Evolutionary conservation across 257 asterid genomes (phyloP).

Genomic region (Penstemon eatonii): DNA sequence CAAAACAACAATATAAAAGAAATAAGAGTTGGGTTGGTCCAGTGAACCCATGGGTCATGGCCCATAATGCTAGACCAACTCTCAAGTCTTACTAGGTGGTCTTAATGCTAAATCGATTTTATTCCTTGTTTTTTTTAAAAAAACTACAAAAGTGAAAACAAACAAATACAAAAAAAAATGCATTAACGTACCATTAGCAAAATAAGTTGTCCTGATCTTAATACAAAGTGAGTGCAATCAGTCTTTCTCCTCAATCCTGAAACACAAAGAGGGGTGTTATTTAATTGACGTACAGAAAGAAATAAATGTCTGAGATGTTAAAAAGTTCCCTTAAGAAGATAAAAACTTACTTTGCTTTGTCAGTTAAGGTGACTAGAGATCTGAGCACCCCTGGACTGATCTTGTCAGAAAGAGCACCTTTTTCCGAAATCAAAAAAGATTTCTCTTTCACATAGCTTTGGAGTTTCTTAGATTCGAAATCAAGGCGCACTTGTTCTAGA

Average conservation of each 20-base stretch:
- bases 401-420: constrained; percentile 75
- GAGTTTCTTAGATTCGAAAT: constrained; percentile 78
- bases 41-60: no score
- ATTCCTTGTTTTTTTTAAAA: not conserved
- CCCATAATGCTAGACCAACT: not conserved
- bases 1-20: no score
- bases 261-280: constrained; percentile 17
- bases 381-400: constrained; percentile 81
- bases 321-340: constrained; percentile 12
- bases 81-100: constrained; percentile 9
- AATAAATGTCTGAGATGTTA: constrained; percentile 1
- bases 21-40: no score
- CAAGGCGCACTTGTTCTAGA: constrained; percentile 75
- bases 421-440: constrained; percentile 66
- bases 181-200: constrained; percentile 22
- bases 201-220: constrained; percentile 23
- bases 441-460: constrained; percentile 87
- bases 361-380: constrained; percentile 75
- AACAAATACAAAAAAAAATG: not conserved
- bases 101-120: not conserved
- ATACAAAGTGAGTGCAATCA: constrained; percentile 26
- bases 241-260: constrained; percentile 42
- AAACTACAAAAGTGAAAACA: constrained; percentile 5
- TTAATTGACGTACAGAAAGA: not conserved
- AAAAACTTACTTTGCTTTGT: constrained; percentile 55